Evolutionary conservation across 345 rosid genomes (phyloP).

Genomic region (Nasturtium officinale): DNA sequence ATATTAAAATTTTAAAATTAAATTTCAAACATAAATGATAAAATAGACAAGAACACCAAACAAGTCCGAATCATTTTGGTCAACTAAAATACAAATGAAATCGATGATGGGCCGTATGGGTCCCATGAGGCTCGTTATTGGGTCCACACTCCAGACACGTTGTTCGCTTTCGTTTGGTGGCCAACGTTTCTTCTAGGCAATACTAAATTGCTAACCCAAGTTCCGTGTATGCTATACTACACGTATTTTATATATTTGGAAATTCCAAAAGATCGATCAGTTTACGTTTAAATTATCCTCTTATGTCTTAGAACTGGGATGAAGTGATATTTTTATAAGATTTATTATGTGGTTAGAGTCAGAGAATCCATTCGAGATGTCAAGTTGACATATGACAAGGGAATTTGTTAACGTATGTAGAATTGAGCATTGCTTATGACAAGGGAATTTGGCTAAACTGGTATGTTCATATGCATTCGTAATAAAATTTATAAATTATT

Average conservation of each 20-base stretch:
- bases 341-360: not conserved
- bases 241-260: not conserved
- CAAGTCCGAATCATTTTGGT: not conserved
- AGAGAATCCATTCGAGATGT: not conserved
- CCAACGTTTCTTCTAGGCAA: constrained; percentile 39
- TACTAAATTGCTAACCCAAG: constrained; percentile 30
- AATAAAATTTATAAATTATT: not conserved
- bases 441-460: no score
- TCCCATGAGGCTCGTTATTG: constrained; percentile 27
- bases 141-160: constrained; percentile 42
- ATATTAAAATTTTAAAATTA: no score
- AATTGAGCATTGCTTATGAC: no score
- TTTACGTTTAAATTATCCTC: not conserved
- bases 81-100: constrained; percentile 17
- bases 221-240: no score
- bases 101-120: constrained; percentile 25
- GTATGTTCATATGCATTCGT: not conserved
- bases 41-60: no score
- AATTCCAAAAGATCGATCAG: not conserved
- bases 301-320: not conserved
- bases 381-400: no score
- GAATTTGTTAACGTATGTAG: no score
- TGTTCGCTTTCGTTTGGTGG: constrained; percentile 33
- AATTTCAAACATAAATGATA: no score
- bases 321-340: not conserved